These are phyloP conservation scores for Lolium perenne DNA, from an alignment of 176 grass and related monocot genomes.

Conservation along the genomic window DNA sequence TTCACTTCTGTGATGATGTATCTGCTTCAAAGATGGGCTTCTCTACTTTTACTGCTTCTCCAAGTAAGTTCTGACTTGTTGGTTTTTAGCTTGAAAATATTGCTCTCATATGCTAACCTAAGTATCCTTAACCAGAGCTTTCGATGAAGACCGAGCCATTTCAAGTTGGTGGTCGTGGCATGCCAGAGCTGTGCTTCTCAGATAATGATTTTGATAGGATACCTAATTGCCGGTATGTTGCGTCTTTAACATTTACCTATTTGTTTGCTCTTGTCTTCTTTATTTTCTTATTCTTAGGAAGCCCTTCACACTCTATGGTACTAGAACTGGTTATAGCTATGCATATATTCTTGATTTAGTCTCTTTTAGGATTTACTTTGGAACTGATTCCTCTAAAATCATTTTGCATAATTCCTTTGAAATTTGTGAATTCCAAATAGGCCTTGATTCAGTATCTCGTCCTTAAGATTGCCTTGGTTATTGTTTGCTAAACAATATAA, in stretches of 20 bases:
- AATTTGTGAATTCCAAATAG: not conserved
- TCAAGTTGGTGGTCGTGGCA: conserved; percentile 55
- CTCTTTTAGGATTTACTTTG: not conserved
- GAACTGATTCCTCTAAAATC: not conserved
- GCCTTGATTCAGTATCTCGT: not conserved
- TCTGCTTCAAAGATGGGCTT: conserved; percentile 61
- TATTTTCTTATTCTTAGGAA: not conserved
- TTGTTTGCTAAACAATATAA: not conserved
- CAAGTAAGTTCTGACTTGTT: conserved; percentile 61
- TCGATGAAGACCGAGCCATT: conserved; percentile 67
- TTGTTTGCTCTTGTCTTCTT: conserved; percentile 9
- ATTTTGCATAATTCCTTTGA: not conserved
- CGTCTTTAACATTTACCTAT: not conserved
- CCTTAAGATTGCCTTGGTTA: not conserved
- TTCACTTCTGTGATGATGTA: conserved; percentile 85
- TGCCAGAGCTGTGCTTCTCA: conserved; percentile 58
- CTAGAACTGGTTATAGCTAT: not conserved
- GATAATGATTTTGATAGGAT: conserved; percentile 69
- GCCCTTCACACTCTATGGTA: not conserved
- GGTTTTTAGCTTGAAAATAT: conserved; percentile 6
- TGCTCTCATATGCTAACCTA: conserved; percentile 38
- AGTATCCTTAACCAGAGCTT: conserved; percentile 53
- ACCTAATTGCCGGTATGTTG: conserved; percentile 69
- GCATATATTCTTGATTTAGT: not conserved
- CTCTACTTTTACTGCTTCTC: conserved; percentile 65